Base-by-base conservation (phyloP, 495 filamentous ascomycete species). In the Penicillium tannophilum region DNA sequence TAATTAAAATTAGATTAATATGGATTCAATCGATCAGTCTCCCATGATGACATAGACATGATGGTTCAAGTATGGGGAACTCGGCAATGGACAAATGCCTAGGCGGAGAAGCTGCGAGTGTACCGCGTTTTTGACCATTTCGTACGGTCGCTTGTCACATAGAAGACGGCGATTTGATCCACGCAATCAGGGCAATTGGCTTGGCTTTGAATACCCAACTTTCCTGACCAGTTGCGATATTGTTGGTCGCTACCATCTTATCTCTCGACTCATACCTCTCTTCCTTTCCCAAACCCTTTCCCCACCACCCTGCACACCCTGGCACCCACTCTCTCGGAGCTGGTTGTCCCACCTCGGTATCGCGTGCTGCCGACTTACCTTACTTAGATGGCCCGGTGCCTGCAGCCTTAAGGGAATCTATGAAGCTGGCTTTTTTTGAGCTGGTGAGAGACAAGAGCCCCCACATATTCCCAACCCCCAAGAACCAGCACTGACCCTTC, bases 321-420 rank as follows among this genome's bases (percentile, higher is more conserved):
- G 49, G 35, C 49, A 53, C 14, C 42, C 58, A 36, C 54, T 49
- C 46, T 48, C 58, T 47, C 58, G 52, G 54, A 60, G 60, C 50
- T 58, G 45, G 54, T 54, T 35, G 41, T 59, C 59, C 59, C 61
- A 58, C 66, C 52, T 66, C 67, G 56, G 61, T 69, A 71, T 73
- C 68, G 72, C 71, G 71, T 72, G 68, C 70, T 58, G 54, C 45
- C 52, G 54, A 43, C 54, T 55, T 56, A 50, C 60, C 45, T 39
- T 64, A 44, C 66, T 62, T 76, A 74, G 57, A 76, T 78, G 74
- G 71, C 63, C 66, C 54, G 64, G 33, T 56, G 42, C 54, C 59
- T 54, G n/a, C 9, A 46, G 54, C 57, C 45, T 63, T 61, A 70
- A 61, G 67, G 14, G 14, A 5, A 60, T 54, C 61, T 51, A 41